phyloP scores from a whole-genome alignment of 2,329 filamentous ascomycete genomes.

The Berkeleyomyces basicola region DNA sequence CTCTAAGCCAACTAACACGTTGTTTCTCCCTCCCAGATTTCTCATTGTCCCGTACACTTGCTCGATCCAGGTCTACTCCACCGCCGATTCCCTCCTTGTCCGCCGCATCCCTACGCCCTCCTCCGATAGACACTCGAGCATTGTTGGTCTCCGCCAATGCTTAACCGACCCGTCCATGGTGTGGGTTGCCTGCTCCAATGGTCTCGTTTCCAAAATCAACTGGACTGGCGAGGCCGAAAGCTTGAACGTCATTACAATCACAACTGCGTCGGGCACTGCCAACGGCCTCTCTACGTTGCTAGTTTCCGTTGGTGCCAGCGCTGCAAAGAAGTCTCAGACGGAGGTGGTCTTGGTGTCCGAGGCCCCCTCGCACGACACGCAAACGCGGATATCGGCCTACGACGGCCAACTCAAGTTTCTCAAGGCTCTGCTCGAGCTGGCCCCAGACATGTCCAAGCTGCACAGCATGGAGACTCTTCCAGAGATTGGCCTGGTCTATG shows the following conservation, averaged over 20 bases:
- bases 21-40: slow-evolving; percentile 31
- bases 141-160: slow-evolving; percentile 28
- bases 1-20: background rate
- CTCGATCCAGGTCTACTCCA: slow-evolving; percentile 65
- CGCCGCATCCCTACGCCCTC: slow-evolving; percentile 45
- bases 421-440: slow-evolving; percentile 10
- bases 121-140: slow-evolving; percentile 17
- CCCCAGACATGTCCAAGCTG: slow-evolving; percentile 2
- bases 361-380: slow-evolving; percentile 1
- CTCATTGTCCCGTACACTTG: slow-evolving; percentile 60
- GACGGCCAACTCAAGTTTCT: slow-evolving; percentile 5
- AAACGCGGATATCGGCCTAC: slow-evolving; percentile 12
- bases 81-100: slow-evolving; percentile 63
- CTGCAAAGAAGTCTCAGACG: slow-evolving; percentile 17
- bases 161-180: slow-evolving; percentile 28
- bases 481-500: slow-evolving; percentile 8
- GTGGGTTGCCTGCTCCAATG: slow-evolving; percentile 45
- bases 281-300: slow-evolving; percentile 29
- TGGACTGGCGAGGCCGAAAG: slow-evolving; percentile 28
- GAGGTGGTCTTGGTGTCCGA: slow-evolving; percentile 35
- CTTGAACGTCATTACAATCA: slow-evolving; percentile 14
- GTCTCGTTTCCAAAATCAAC: slow-evolving; percentile 38
- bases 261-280: slow-evolving; percentile 25
- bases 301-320: slow-evolving; percentile 19
- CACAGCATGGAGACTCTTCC: slow-evolving; percentile 8